A percentile compares a stretch with the other conserved stretches of the same genome.
These are phyloP conservation scores for Trichophyton mentagrophytes DNA, from an alignment of 2,329 filamentous ascomycete genomes.

Conservation along the genomic window DNA sequence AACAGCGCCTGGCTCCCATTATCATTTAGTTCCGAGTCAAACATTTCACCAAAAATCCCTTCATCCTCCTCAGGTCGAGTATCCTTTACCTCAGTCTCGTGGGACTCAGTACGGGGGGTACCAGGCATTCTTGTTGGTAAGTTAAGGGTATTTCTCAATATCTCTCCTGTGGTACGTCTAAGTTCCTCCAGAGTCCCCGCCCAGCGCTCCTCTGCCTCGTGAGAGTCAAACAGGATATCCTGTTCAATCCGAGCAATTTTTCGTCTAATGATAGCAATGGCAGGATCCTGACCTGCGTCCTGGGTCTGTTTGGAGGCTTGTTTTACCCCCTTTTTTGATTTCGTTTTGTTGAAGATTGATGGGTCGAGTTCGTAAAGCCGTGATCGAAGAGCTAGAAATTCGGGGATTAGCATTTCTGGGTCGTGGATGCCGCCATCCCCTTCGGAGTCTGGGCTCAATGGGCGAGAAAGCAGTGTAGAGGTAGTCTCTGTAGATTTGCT, in stretches of 20 bases:
- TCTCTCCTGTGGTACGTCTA: slow-evolving; percentile 48
- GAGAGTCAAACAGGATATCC: slow-evolving; percentile 61
- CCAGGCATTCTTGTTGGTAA: slow-evolving; percentile 17
- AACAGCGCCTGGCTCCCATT: slow-evolving; percentile 34
- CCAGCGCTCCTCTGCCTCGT: slow-evolving; percentile 55
- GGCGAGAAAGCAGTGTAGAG: neutral
- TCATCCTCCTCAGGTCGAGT: slow-evolving; percentile 31
- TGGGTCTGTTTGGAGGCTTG: slow-evolving; percentile 6
- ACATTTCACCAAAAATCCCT: slow-evolving; percentile 45
- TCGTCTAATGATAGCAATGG: slow-evolving; percentile 53
- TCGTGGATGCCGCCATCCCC: slow-evolving; percentile 55
- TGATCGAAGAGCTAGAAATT: slow-evolving; percentile 63
- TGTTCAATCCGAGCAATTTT: slow-evolving; percentile 67
- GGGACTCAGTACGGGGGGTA: neutral
- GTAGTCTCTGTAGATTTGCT: neutral
- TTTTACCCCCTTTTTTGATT: slow-evolving; percentile 12
- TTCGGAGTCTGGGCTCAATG: slow-evolving; percentile 10
- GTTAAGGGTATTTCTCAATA: slow-evolving; percentile 16
- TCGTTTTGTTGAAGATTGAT: slow-evolving; percentile 36
- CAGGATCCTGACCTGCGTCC: slow-evolving; percentile 24
- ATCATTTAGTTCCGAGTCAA: slow-evolving; percentile 31
- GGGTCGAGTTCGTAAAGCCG: slow-evolving; percentile 52
- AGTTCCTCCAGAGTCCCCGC: slow-evolving; percentile 45
- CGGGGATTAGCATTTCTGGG: slow-evolving; percentile 59
- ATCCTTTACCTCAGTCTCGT: neutral